Conservation (phyloP, 345 rosid species). For the Gossypium rotundifolium region DNA sequence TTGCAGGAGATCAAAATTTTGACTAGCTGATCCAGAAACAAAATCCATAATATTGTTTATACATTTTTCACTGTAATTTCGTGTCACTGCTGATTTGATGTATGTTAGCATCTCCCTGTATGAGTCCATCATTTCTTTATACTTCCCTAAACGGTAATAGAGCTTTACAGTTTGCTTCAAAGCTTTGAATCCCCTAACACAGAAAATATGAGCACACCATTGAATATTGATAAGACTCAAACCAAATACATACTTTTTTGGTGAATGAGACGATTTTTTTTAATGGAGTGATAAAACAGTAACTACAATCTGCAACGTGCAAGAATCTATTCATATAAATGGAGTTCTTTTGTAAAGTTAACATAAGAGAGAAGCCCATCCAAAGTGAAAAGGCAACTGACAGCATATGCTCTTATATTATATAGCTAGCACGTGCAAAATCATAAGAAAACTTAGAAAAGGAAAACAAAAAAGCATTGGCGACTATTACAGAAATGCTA, state of each 20-base stretch:
- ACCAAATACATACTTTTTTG: background rate
- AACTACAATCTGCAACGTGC: background rate
- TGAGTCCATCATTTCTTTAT: slow-evolving; percentile 93
- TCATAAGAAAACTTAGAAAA: background rate
- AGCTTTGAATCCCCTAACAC: slow-evolving; percentile 92
- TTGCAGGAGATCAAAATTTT: slow-evolving; percentile 76
- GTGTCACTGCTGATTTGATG: slow-evolving; percentile 93
- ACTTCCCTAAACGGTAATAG: slow-evolving; percentile 80
- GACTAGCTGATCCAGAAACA: slow-evolving; percentile 98
- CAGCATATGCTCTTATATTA: background rate
- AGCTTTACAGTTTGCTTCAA: slow-evolving; percentile 96
- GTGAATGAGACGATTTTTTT: background rate
- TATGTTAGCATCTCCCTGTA: slow-evolving; percentile 92
- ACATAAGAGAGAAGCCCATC: background rate
- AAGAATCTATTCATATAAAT: background rate
- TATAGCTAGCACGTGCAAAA: background rate
- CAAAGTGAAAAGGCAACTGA: background rate
- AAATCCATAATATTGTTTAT: slow-evolving; percentile 98
- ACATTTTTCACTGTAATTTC: slow-evolving; percentile 97
- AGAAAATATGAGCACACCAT: slow-evolving; percentile 1
- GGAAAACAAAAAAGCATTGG: background rate
- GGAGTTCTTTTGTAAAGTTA: background rate
- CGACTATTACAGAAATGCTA: background rate
- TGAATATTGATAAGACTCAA: slow-evolving; percentile 3
- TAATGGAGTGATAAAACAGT: background rate